Base-by-base conservation (phyloP, 768 basidiomycete genomes). In the Naganishia antarctica region DNA sequence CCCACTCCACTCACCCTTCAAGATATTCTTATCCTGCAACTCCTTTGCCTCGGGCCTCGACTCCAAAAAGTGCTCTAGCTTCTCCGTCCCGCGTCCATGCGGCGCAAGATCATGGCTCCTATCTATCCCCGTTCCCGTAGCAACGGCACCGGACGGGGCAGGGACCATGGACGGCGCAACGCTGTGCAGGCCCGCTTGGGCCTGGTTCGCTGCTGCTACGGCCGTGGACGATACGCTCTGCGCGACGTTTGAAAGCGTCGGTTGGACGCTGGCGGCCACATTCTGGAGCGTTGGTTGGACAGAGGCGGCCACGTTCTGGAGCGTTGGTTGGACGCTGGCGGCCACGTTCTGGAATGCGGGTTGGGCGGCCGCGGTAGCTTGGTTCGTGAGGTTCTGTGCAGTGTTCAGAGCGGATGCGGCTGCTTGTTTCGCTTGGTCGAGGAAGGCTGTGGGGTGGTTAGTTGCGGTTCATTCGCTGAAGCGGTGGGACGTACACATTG, bases 1-100 rank as follows among this genome's bases (percentile, higher is more conserved):
- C n/a, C n/a, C n/a, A n/a, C n/a, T n/a, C n/a, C n/a, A n/a, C 77
- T 63, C 57, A 82, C 85, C 85, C 76, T 87, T 87, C 65, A 88
- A 81, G 66, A 88, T 87, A 73, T 86, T 86, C 67, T 84, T 82
- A 34, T 85, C 84, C 65, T 87, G 80, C 46, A 88, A 80, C 46
- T 86, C 83, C 43, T 81, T 74, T 74, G 84, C 83, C n/a, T 83
- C 81, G 21, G 86, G 84, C 41, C 87, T 79, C 21, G 80, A 74
- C 46, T 75, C 79, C 47, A 87, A 79, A 53, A 79, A 79, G 70
- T 81, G 81, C 78, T 87, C 85, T 44, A 87, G 80, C 68, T 80
- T 80, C 21, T 65, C 68, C 53, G 61, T 68, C 26, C 71, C 73
- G 45, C 51, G 47, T 40, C 65, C 65, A 53, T 68, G 70, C 15